phyloP scores from a whole-genome alignment of 495 filamentous ascomycete genomes.

The Aspergillus avenaceus region DNA sequence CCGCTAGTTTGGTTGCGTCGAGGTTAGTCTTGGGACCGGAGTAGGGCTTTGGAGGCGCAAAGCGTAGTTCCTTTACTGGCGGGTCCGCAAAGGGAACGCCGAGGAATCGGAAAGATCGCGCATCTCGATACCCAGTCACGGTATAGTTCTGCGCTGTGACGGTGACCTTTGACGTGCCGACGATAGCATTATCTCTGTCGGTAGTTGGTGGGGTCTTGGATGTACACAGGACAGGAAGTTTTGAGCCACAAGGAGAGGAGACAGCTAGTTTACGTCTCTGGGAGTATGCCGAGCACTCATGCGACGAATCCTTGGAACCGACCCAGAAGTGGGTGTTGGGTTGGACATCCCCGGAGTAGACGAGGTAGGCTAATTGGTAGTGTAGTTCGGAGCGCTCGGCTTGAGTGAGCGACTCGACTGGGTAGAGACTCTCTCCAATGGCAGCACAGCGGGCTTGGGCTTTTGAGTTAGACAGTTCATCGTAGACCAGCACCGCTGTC shows the following conservation, averaged over 20 bases:
- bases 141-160: conserved; percentile 22
- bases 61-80: conserved; percentile 33
- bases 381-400: conserved; percentile 17
- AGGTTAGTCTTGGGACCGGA: conserved; percentile 35
- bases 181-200: conserved; percentile 14
- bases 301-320: neutral
- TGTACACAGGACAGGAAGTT: conserved; percentile 23
- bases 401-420: conserved; percentile 2
- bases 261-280: conserved; percentile 3
- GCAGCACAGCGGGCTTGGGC: conserved; percentile 16
- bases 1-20: conserved; percentile 37
- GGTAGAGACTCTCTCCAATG: conserved; percentile 23
- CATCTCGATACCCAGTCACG: conserved; percentile 45
- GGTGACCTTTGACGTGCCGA: conserved; percentile 26
- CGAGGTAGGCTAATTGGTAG: conserved; percentile 27
- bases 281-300: conserved; percentile 17
- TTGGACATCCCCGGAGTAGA: conserved; percentile 14
- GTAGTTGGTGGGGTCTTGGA: conserved; percentile 23
- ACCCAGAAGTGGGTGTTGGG: conserved; percentile 17
- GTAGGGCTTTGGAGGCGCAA: conserved; percentile 39
- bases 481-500: conserved; percentile 21
- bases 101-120: conserved; percentile 50
- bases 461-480: conserved; percentile 7
- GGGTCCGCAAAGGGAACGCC: conserved; percentile 48
- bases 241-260: conserved; percentile 7